Conservation (phyloP, 495 filamentous ascomycete genomes). For the Neurospora sp. region DNA sequence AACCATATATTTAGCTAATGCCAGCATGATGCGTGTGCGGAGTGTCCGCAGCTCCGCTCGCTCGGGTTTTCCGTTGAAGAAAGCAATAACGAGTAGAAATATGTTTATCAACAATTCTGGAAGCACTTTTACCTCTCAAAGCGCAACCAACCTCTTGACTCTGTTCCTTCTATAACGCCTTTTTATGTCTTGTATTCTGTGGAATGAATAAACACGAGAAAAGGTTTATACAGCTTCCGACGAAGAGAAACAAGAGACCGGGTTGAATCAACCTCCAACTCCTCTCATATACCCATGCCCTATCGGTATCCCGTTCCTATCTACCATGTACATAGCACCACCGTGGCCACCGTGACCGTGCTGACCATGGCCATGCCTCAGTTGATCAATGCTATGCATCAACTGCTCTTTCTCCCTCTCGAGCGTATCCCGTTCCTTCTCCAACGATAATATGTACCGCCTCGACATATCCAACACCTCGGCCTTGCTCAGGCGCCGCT, state of each 20-base stretch:
- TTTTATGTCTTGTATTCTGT: not conserved
- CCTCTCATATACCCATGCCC: not conserved
- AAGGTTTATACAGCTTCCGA: not conserved
- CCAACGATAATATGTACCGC: constrained; percentile 30
- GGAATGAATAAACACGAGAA: not conserved
- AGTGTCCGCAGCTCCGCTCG: not conserved
- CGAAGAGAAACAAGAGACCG: not conserved
- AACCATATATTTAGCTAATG: not conserved
- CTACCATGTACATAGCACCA: not conserved
- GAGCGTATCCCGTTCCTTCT: constrained; percentile 25
- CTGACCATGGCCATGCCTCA: constrained; percentile 6
- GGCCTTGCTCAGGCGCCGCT: constrained; percentile 35
- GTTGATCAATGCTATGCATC: constrained; percentile 15
- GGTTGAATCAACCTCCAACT: not conserved
- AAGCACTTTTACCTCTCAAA: not conserved
- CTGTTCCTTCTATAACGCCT: not conserved
- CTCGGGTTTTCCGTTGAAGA: not conserved
- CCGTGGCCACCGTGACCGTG: not conserved
- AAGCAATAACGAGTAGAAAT: not conserved
- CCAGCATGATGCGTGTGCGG: not conserved
- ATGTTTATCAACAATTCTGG: not conserved
- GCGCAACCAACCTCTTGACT: not conserved
- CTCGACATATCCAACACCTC: constrained; percentile 38
- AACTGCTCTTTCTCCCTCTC: constrained; percentile 28
- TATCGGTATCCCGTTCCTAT: not conserved